A percentile compares a stretch with the other conserved stretches of the same genome.
Conservation (phyloP, 805 yeast genomes). For the Starmerella powellii region DNA sequence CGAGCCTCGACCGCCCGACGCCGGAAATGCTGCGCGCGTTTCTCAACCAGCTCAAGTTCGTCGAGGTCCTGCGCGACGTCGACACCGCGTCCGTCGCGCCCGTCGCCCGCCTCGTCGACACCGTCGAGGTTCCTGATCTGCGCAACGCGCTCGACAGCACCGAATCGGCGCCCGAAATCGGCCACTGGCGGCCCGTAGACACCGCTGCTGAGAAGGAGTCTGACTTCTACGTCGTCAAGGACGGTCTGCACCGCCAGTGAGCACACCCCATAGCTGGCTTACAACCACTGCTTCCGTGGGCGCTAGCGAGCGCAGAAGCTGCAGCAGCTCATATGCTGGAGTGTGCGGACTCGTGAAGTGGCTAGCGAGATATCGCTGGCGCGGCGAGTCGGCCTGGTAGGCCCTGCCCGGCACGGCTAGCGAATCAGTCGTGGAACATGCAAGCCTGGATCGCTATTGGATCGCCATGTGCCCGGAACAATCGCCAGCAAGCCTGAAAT, state of each 20-base stretch:
- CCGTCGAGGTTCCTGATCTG: slow-evolving; percentile 20
- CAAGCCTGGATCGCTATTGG: no score
- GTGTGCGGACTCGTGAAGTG: no score
- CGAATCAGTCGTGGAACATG: no score
- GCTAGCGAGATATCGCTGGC: no score
- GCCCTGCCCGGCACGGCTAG: no score
- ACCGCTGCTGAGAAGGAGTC: slow-evolving; percentile 23
- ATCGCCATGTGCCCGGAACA: no score
- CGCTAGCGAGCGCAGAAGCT: no score
- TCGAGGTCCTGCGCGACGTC: slow-evolving; percentile 30
- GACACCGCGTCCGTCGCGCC: slow-evolving; percentile 29
- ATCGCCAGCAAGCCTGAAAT: no score
- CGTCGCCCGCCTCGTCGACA: slow-evolving; percentile 24
- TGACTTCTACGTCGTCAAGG: slow-evolving; percentile 25
- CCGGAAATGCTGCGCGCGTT: slow-evolving; percentile 25
- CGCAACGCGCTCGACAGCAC: slow-evolving; percentile 5
- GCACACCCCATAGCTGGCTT: no score
- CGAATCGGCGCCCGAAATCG: slow-evolving; percentile 16
- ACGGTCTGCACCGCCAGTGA: slow-evolving; percentile 15
- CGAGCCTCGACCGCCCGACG: slow-evolving; percentile 22
- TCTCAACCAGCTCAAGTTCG: slow-evolving; percentile 30
- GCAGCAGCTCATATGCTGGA: no score
- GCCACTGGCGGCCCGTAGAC: slow-evolving; percentile 25
- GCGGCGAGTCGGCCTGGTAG: no score
- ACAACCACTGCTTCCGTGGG: no score